Base-by-base conservation (phyloP, 192 early-diverging fungal species). In the Radiomyces spectabilis region DNA sequence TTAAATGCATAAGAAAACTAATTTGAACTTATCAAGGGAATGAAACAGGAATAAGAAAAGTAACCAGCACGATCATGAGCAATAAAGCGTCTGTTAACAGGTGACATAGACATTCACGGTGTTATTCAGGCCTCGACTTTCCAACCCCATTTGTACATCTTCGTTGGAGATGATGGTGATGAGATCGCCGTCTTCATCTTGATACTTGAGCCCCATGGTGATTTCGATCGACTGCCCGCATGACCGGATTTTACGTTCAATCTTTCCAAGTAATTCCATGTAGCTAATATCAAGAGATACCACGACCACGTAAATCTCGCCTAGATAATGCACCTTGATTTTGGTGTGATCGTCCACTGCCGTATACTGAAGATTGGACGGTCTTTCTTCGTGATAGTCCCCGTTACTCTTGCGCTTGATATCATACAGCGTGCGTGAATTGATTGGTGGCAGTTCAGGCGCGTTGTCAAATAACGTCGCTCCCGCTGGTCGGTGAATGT, bases 121-220 rank as follows among this genome's bases (percentile, higher is more conserved):
- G 51, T 68, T 71, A 15, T 60, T 66, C n/a, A 63, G 61, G 1
- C 69, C 73, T 10, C 68, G 67, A 25, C 61, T 72, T 66, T 93
- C 93, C 75, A 98, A 95, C 3, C 89, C 93, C 83, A 94, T 71
- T 34, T 79, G 82, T 13, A 98, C 85, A 61, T 98, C 95, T 44
- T 92, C 91, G 60, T 92, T 85, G 18, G 82, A 85, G 47, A 85
- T 84, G 33, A 98, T 84, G 32, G 81, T 83, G 25, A 94, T 84
- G 58, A 85, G 81, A 60, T 97, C 93, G 34, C 91, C 88, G 64
- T 95, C 94, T 67, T 97, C 93, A 58, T 98, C 94, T 65, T 87
- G 85, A 63, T 97, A 97, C 57, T 84, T 81, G 30, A 73, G 76
- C 15, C 78, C 83, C 22, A 79, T 77, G 9, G 93, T 71, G 59